Conservation (phyloP, 257 asterid species). For the Vinca minor region DNA sequence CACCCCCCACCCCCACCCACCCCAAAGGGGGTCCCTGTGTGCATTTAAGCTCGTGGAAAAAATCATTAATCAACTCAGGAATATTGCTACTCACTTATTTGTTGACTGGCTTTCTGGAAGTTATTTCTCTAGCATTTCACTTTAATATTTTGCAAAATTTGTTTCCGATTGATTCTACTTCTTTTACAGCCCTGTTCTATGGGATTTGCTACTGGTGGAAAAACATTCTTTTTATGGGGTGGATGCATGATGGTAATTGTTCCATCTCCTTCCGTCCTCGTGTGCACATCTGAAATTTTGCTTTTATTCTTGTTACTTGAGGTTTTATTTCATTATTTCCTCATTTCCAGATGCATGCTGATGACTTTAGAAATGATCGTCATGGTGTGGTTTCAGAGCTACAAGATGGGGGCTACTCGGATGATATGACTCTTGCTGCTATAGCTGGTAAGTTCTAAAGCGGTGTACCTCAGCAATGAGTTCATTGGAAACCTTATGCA, state of each 20-base stretch:
- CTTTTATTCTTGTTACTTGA: slow-evolving; percentile 3
- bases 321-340: slow-evolving; percentile 12
- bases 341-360: slow-evolving; percentile 86
- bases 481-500: neutral
- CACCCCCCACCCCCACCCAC: too few species aligned
- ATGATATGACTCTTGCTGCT: slow-evolving; percentile 99
- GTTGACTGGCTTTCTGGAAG: neutral
- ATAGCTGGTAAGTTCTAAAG: slow-evolving; percentile 51
- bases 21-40: neutral
- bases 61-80: slow-evolving; percentile 1
- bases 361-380: slow-evolving; percentile 83
- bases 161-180: slow-evolving; percentile 3
- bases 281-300: slow-evolving; percentile 6
- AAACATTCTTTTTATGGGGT: slow-evolving; percentile 97
- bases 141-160: slow-evolving; percentile 1
- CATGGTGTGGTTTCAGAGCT: slow-evolving; percentile 79
- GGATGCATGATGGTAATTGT: slow-evolving; percentile 97
- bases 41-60: neutral
- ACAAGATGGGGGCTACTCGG: slow-evolving; percentile 95
- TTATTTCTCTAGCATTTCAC: neutral
- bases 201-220: slow-evolving; percentile 99
- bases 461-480: slow-evolving; percentile 7
- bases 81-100: neutral
- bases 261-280: slow-evolving; percentile 14
- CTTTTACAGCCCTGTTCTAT: slow-evolving; percentile 85